phyloP scores from a whole-genome alignment of 2,329 filamentous ascomycete genomes.

The Cercospora zeina region DNA sequence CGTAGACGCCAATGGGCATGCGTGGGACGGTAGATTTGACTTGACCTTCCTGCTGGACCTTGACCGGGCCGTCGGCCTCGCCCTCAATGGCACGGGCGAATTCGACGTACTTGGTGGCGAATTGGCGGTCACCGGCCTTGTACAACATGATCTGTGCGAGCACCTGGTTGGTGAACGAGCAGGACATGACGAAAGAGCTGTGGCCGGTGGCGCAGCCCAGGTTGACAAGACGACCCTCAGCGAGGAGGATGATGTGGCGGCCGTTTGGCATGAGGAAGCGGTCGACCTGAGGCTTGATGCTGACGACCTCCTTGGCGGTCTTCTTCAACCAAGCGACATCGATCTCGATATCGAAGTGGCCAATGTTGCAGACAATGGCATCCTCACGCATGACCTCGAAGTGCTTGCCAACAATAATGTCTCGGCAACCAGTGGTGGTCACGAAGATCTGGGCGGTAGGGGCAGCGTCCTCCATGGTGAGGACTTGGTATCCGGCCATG shows the following conservation, averaged over 20 bases:
- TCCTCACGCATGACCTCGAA: slow-evolving; percentile 96
- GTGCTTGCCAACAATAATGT: slow-evolving; percentile 89
- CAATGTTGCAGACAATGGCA: slow-evolving; percentile 99
- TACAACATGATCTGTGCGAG: slow-evolving; percentile 98
- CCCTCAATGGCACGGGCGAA: slow-evolving; percentile 62
- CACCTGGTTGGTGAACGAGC: slow-evolving; percentile 99
- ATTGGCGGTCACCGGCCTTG: slow-evolving; percentile 86
- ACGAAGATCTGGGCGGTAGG: slow-evolving; percentile 93
- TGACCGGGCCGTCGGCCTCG: slow-evolving; percentile 33
- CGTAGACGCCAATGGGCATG: slow-evolving; percentile 88
- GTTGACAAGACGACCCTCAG: slow-evolving; percentile 98
- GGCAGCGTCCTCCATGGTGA: slow-evolving; percentile 96
- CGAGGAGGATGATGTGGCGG: slow-evolving; percentile 96
- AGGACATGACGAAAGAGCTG: slow-evolving; percentile 99
- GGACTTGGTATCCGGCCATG: slow-evolving; percentile 95
- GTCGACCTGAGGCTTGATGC: slow-evolving; percentile 99
- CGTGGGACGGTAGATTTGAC: slow-evolving; percentile 63
- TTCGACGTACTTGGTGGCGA: slow-evolving; percentile 92
- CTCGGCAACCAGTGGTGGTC: slow-evolving; percentile 98
- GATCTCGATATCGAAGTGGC: slow-evolving; percentile 99
- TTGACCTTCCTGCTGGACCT: slow-evolving; percentile 52
- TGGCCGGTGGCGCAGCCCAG: slow-evolving; percentile 98
- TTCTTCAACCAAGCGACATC: slow-evolving; percentile 99
- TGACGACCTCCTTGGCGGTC: slow-evolving; percentile 88
- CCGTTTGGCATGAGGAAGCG: slow-evolving; percentile 92